Base-by-base conservation (phyloP, 164 flowering plant genomes). In the Amborella trichopoda region DNA sequence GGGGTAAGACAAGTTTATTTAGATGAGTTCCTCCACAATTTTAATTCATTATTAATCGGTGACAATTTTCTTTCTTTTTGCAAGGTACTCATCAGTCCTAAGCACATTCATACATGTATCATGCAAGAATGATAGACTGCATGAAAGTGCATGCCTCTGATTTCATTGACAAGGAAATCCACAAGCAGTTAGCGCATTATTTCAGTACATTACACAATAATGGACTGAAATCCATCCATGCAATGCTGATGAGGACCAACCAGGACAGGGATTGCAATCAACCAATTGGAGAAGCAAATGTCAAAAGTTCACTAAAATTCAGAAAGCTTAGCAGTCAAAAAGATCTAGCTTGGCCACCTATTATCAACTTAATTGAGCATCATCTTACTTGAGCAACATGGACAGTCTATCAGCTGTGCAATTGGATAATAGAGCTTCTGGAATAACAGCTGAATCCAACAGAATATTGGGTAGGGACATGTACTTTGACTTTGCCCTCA, bases 401-500 rank as follows among this genome's bases (percentile, higher is more conserved):
- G 94, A 78, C 44, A 91, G 68, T 33, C 55, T 74, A 33, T 46
- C 23, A 13, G 94, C 82, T 3, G 70, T 80, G 73, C 96, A 87
- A 3, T 48, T 69, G 46, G 59, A 62, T 54, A 91, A 79, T 36
- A 91, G 88, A 49, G 74, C 83, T 72, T 91, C 99, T 13, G 99
- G 99, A 45, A 91, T 77, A 47, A 82, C 53, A 37, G 78, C 41
- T 26, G 90, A 82, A 63, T 77, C 65, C 63, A 87, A 37, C 38
- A 91, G 80, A 47, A 91, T 87, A 67, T 91, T 91, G 20, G 99
- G 94, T 26, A 87, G 81, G 21, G 99, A 84, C 32, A 91, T 84
- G 55, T 69, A 69, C 13, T 69, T 72, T 62, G 80, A 61, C 69
- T 73, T 87, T 24, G 96, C 91, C 66, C 72, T 82, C 25, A 60